Conservation (phyloP, 495 filamentous ascomycete genomes). For the Aspergillus cavernicola region DNA sequence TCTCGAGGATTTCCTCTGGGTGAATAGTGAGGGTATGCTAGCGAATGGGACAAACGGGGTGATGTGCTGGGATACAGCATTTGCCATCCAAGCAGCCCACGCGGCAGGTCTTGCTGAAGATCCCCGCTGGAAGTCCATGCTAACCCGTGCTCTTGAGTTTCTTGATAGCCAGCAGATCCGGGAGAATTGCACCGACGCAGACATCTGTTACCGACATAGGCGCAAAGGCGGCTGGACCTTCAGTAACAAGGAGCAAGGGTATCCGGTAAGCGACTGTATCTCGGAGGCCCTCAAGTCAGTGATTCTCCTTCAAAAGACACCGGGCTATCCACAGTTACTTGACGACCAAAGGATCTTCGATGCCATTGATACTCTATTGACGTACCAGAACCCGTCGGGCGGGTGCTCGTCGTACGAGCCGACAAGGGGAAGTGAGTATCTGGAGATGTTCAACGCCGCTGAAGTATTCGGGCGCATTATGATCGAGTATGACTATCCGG, state of each 20-base stretch:
- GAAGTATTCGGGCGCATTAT: slow-evolving; percentile 20
- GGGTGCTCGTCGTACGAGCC: slow-evolving; percentile 20
- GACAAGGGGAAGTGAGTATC: slow-evolving; percentile 3
- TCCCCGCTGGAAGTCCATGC: not conserved
- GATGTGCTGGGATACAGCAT: slow-evolving; percentile 11
- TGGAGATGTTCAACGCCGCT: slow-evolving; percentile 20
- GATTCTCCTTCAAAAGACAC: slow-evolving; percentile 5
- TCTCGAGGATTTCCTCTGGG: slow-evolving; percentile 9
- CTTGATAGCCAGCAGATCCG: slow-evolving; percentile 8
- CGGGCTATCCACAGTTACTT: not conserved
- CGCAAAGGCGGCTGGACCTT: slow-evolving; percentile 12
- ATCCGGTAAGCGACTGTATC: slow-evolving; percentile 8
- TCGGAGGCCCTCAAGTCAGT: slow-evolving; percentile 10
- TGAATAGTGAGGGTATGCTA: slow-evolving; percentile 5
- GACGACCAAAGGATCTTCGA: slow-evolving; percentile 1
- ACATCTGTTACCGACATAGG: not conserved
- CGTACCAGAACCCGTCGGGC: slow-evolving; percentile 12
- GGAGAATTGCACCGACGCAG: not conserved
- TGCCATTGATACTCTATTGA: slow-evolving; percentile 14
- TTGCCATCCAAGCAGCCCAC: slow-evolving; percentile 4
- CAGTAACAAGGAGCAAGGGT: slow-evolving; percentile 9
- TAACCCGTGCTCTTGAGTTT: slow-evolving; percentile 5
- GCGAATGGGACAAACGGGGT: slow-evolving; percentile 8
- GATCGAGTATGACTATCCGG: slow-evolving; percentile 20
- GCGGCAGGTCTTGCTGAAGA: not conserved